Evolutionary conservation across 768 basidiomycete genomes (phyloP).

Genomic region (Neoboletus brunneissimus): DNA sequence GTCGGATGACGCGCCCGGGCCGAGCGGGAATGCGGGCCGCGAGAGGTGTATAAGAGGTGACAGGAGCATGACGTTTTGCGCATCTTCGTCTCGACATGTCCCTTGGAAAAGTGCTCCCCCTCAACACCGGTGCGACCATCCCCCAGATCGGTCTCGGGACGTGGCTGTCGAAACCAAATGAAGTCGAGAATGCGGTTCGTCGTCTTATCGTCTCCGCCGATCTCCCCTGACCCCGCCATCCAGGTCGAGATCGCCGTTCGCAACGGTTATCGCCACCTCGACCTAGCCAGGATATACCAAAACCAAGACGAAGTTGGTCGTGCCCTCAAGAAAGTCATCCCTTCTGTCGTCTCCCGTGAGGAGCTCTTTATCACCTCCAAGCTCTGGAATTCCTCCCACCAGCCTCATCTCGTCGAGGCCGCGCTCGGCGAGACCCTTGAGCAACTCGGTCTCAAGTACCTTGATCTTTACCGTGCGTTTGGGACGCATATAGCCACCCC

Average conservation of each 20-base stretch:
- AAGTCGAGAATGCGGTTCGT: constrained; percentile 70
- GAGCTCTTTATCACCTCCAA: constrained; percentile 82
- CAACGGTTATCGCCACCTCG: constrained; percentile 81
- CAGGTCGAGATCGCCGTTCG: constrained; percentile 75
- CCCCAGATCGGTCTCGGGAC: constrained; percentile 84
- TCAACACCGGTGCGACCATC: constrained; percentile 50
- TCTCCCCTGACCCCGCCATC: neutral
- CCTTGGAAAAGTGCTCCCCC: constrained; percentile 35
- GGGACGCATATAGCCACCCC: constrained; percentile 1
- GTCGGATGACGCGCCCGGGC: neutral
- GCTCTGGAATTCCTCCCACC: constrained; percentile 77
- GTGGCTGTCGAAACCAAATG: constrained; percentile 71
- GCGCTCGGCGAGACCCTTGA: constrained; percentile 73
- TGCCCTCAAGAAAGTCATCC: constrained; percentile 74
- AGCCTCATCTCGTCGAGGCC: constrained; percentile 62
- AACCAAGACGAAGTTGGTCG: constrained; percentile 79
- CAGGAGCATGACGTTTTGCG: neutral
- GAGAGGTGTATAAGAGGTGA: neutral
- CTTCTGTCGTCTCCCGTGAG: constrained; percentile 72
- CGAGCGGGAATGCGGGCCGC: constrained; percentile 12
- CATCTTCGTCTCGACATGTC: constrained; percentile 36
- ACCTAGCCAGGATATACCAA: constrained; percentile 74
- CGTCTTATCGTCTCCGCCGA: neutral
- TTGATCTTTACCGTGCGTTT: constrained; percentile 74
- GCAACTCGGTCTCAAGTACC: constrained; percentile 70